Base-by-base conservation (phyloP, 306 rosid genomes). In the Fragaria nilgerrensis region DNA sequence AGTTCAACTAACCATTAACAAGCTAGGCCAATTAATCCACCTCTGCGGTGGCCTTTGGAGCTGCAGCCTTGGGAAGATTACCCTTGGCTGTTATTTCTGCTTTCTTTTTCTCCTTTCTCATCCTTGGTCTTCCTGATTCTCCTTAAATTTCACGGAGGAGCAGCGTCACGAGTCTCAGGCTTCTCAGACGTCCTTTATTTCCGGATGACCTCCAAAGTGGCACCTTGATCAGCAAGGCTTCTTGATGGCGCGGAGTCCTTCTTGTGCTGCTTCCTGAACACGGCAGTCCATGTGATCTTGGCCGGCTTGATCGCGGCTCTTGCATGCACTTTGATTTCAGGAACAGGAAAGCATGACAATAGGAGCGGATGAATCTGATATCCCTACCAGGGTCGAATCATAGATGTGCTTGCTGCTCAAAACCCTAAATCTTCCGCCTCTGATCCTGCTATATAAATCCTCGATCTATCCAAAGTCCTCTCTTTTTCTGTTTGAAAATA, bases 311-410 rank as follows among this genome's bases (percentile, higher is more conserved):
- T 32, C 4, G 36, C 36, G 58, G 56, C 89, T 77, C 81, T 82
- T 82, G 89, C 89, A 86, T 7, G 2, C 49, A 86, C 81, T 86
- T 86, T 22, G 89, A 86, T 53, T 83, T 86, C n/a, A 75, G 85
- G 66, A 86, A 83, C 71, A 83, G 81, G 75, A 86, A 86, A 6
- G 80, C 88, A 92, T 91, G 98, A 56, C 93, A 93, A 87, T 89
- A 96, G 27, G 90, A 68, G 16, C 97, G 97, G 44, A 93, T 63
- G 67, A 87, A 93, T 79, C 98, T 82, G 78, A 93, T 91, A 6
- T 96, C 98, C 66, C n/a, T 88, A 9, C 98, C 96, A 90, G 7
- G 41, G 7, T 41, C 8, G 44, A 41, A 41, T 41, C 49, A 45
- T 10, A 47, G 70, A 44, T 32, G 29, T 23, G 22, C 15, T 4